phyloP scores from a whole-genome alignment of 2,329 filamentous ascomycete genomes.

The Alternaria viburni region DNA sequence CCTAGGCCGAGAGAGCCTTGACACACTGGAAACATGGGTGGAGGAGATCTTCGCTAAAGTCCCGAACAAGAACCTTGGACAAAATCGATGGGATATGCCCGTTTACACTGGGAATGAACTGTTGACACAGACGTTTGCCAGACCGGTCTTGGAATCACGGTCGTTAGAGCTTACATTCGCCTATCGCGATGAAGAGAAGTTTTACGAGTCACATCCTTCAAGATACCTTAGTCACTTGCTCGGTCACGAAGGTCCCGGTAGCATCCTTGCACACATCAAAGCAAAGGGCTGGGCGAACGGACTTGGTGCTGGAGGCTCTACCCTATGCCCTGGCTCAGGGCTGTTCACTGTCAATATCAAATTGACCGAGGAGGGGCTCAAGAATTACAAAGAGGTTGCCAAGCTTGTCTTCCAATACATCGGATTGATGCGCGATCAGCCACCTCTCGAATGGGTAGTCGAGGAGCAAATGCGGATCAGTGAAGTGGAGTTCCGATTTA shows the following conservation, averaged over 20 bases:
- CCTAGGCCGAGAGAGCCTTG: conserved; percentile 79
- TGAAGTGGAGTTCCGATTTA: conserved; percentile 94
- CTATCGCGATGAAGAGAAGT: conserved; percentile 80
- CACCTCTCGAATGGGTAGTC: conserved; percentile 91
- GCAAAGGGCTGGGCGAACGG: conserved; percentile 88
- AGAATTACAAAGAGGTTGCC: conserved; percentile 80
- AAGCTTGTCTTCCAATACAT: conserved; percentile 92
- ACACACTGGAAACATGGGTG: conserved; percentile 84
- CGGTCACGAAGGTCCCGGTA: conserved; percentile 90
- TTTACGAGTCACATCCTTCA: conserved; percentile 81
- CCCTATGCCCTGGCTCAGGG: conserved; percentile 79
- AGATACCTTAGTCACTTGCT: conserved; percentile 88
- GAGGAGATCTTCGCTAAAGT: conserved; percentile 81
- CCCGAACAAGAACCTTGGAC: conserved; percentile 78
- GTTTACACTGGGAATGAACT: conserved; percentile 67
- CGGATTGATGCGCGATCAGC: conserved; percentile 77
- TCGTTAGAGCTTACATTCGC: conserved; percentile 82
- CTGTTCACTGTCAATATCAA: conserved; percentile 81
- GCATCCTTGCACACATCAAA: conserved; percentile 89
- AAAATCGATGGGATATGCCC: conserved; percentile 70
- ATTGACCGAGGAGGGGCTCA: conserved; percentile 83
- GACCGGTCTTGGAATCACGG: conserved; percentile 87
- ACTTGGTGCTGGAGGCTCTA: conserved; percentile 76
- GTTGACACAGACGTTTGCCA: conserved; percentile 78
- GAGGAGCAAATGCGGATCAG: conserved; percentile 89